Conservation (phyloP, 768 basidiomycete genomes). For the Dentipellis sp. region DNA sequence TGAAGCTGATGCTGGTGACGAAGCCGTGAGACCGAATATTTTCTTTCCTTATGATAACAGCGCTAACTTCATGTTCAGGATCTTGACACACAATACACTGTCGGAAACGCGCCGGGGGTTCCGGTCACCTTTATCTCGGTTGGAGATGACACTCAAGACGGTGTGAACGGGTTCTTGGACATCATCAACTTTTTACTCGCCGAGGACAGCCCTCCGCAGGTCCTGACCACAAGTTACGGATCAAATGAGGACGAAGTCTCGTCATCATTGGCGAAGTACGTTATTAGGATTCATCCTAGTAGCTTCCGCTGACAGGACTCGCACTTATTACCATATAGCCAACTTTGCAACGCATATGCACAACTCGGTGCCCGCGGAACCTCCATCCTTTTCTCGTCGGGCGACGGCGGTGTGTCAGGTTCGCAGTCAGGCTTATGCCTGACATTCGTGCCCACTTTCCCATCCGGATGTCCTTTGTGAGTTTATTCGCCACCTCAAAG, state of each 20-base stretch:
- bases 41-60: background rate
- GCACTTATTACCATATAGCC: background rate
- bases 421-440: slow-evolving; percentile 8
- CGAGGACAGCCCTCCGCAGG: slow-evolving; percentile 7
- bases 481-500: background rate
- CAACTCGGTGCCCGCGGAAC: slow-evolving; percentile 10
- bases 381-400: slow-evolving; percentile 14
- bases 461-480: slow-evolving; percentile 14
- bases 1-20: slow-evolving; percentile 8
- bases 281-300: background rate
- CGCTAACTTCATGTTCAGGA: background rate
- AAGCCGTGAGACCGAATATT: slow-evolving; percentile 10
- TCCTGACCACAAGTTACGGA: slow-evolving; percentile 10
- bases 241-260: slow-evolving; percentile 4
- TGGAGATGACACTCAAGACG: slow-evolving; percentile 13
- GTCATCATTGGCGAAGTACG: slow-evolving; percentile 2
- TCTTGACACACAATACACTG: slow-evolving; percentile 13
- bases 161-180: slow-evolving; percentile 14
- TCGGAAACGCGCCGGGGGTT: slow-evolving; percentile 15
- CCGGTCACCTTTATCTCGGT: slow-evolving; percentile 19
- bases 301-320: background rate
- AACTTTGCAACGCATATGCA: slow-evolving; percentile 10
- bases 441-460: slow-evolving; percentile 15
- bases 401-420: slow-evolving; percentile 15
- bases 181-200: slow-evolving; percentile 9